Evolutionary conservation across 2,329 filamentous ascomycete species (phyloP).

Genomic region (Hypoxylon sp.): DNA sequence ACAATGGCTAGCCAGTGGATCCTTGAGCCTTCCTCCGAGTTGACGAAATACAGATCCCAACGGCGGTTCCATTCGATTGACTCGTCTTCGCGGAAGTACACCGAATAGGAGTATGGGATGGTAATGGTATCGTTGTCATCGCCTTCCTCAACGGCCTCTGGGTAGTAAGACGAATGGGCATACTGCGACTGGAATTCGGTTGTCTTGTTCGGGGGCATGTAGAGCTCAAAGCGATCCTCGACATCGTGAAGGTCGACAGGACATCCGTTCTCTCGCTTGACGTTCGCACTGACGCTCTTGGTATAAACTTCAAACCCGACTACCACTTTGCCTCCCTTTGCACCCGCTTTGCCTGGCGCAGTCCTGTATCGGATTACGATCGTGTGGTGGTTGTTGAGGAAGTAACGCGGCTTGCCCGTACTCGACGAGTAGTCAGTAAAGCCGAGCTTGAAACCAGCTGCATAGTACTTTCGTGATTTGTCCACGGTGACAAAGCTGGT

Average conservation of each 20-base stretch:
- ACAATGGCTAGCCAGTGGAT: constrained; percentile 92
- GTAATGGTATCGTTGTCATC: constrained; percentile 77
- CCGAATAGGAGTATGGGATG: constrained; percentile 89
- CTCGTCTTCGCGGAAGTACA: constrained; percentile 89
- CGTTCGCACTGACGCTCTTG: constrained; percentile 79
- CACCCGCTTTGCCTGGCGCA: constrained; percentile 77
- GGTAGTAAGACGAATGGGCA: constrained; percentile 72
- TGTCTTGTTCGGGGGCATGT: constrained; percentile 75
- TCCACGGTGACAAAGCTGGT: constrained; percentile 91
- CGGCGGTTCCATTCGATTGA: constrained; percentile 85
- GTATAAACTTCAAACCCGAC: constrained; percentile 93
- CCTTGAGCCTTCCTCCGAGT: constrained; percentile 84
- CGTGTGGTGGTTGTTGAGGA: constrained; percentile 90
- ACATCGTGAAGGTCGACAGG: constrained; percentile 76
- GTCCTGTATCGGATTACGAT: constrained; percentile 84
- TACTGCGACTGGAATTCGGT: constrained; percentile 64
- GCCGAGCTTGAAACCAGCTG: constrained; percentile 89
- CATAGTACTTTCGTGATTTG: constrained; percentile 88
- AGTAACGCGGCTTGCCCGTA: constrained; percentile 75
- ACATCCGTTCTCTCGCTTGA: constrained; percentile 76
- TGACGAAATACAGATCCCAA: constrained; percentile 92
- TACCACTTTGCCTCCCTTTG: constrained; percentile 81
- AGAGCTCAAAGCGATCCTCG: constrained; percentile 77
- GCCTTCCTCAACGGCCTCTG: constrained; percentile 67
- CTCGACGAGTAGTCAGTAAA: constrained; percentile 76